Conservation (phyloP, 148 eudicot genomes). For the Chenopodium album region DNA sequence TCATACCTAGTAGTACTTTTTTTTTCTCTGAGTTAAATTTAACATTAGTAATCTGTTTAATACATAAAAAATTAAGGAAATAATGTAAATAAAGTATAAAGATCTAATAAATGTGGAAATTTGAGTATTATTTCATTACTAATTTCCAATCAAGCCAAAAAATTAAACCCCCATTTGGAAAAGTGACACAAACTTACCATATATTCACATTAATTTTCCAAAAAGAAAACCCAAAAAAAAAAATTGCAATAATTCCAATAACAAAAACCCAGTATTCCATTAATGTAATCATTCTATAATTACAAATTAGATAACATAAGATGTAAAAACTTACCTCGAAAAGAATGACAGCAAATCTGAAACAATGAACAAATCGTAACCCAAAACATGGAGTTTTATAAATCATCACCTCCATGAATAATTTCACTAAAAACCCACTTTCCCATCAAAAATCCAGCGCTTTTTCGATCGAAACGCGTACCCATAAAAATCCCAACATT, state of each 20-base stretch:
- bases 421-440: constrained; percentile 12
- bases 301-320: neutral
- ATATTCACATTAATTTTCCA: neutral
- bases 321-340: constrained; percentile 36
- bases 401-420: constrained; percentile 82
- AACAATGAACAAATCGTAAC: constrained; percentile 33
- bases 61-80: too few relatives aligned
- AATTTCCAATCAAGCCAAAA: neutral
- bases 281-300: neutral
- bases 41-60: too few relatives aligned
- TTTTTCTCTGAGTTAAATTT: too few relatives aligned
- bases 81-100: too few relatives aligned
- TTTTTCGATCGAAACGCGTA: constrained; percentile 37
- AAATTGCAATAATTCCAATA: neutral
- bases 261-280: neutral
- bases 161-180: neutral
- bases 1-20: too few relatives aligned
- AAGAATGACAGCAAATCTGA: constrained; percentile 40
- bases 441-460: constrained; percentile 57
- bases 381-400: constrained; percentile 40
- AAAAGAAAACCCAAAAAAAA: neutral
- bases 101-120: neutral
- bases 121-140: neutral
- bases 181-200: constrained; percentile 17
- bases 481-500: constrained; percentile 33